phyloP scores from a whole-genome alignment of 148 eudicot species.

The Spergularia marina region DNA sequence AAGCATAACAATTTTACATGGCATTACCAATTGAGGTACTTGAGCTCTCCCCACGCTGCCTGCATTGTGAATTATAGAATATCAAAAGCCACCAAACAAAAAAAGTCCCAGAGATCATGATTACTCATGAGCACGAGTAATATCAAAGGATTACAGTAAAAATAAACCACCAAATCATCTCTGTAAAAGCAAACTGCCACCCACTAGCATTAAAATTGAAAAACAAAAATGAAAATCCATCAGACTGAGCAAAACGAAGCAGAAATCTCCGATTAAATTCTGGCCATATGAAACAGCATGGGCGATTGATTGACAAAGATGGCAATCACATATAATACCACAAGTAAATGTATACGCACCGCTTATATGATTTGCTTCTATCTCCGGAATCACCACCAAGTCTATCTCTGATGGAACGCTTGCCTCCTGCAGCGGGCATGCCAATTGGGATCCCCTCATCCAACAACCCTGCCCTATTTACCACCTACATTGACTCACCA shows the following conservation, averaged over 20 bases:
- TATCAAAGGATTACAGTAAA: background rate
- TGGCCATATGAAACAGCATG: background rate
- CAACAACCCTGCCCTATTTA: conserved; percentile 52
- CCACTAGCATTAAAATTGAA: background rate
- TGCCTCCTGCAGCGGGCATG: conserved; percentile 42
- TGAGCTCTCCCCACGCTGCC: conserved; percentile 52
- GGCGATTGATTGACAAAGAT: too few relatives aligned
- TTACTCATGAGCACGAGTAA: background rate
- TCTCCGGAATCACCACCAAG: conserved; percentile 31
- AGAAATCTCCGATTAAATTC: background rate
- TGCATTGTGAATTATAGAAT: conserved; percentile 29
- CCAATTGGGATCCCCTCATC: conserved; percentile 36
- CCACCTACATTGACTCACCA: conserved; percentile 47
- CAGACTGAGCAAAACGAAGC: background rate
- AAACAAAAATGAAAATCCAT: background rate
- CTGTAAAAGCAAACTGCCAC: background rate
- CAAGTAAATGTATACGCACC: conserved; percentile 34
- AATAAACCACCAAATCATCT: background rate
- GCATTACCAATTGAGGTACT: conserved; percentile 50
- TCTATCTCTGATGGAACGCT: conserved; percentile 67
- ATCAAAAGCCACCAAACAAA: conserved; percentile 1
- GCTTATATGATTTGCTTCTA: conserved; percentile 36
- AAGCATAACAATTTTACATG: conserved; percentile 4
- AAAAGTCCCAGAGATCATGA: background rate
- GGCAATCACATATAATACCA: background rate